These are phyloP conservation scores for Gonium pectorale DNA, from an alignment of 139 green algal genomes.

Conservation along the genomic window DNA sequence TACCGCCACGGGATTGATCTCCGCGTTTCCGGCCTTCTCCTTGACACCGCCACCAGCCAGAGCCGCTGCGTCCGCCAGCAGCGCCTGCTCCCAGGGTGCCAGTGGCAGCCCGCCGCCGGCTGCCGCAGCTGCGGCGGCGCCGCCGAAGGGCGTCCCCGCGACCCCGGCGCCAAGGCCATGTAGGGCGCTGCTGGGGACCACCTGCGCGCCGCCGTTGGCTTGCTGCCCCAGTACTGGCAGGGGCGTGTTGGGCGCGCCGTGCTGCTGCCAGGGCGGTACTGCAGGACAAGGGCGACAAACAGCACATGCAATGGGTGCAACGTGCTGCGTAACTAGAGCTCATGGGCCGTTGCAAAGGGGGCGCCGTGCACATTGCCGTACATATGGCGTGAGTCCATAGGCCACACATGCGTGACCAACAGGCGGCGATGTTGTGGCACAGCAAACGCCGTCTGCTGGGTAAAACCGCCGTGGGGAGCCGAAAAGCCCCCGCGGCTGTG, in stretches of 20 bases:
- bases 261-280: conserved; percentile 16
- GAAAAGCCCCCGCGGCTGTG: neutral
- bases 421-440: no score
- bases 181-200: conserved; percentile 22
- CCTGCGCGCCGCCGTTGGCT: conserved; percentile 21
- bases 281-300: neutral
- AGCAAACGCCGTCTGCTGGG: no score
- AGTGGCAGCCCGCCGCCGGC: neutral
- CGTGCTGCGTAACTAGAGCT: no score
- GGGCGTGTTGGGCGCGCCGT: conserved; percentile 11
- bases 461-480: no score
- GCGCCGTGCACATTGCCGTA: no score
- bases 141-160: neutral
- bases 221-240: neutral
- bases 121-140: neutral
- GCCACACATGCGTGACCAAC: no score
- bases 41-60: conserved; percentile 11
- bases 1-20: conserved; percentile 83
- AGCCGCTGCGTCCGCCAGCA: neutral
- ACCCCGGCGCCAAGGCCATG: neutral
- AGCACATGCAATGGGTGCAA: no score
- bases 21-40: conserved; percentile 63
- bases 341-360: no score
- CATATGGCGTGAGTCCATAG: no score
- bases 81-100: conserved; percentile 28